These are phyloP conservation scores for Mycena olivaceomarginata DNA, from an alignment of 768 basidiomycete genomes.

Conservation along the genomic window DNA sequence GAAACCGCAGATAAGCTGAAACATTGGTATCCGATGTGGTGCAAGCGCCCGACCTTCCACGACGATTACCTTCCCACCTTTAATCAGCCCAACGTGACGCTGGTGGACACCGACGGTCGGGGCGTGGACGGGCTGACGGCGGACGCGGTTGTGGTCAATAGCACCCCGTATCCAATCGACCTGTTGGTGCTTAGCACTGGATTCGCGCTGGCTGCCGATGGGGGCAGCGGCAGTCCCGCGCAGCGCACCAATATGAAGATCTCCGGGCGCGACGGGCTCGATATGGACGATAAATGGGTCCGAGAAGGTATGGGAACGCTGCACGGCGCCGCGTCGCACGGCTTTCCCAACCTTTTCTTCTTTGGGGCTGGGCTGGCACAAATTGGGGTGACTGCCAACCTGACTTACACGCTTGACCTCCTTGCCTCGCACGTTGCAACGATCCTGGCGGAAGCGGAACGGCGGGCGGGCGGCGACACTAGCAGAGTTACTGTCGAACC, in stretches of 20 bases:
- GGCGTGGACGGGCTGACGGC: slow-evolving; percentile 33
- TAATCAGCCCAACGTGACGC: too few species aligned
- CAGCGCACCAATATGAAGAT: slow-evolving; percentile 33
- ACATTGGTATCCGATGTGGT: too few species aligned
- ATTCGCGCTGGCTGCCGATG: slow-evolving; percentile 2
- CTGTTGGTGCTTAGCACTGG: slow-evolving; percentile 38
- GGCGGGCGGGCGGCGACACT: background rate
- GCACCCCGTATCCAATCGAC: slow-evolving; percentile 28
- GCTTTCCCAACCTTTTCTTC: slow-evolving; percentile 45
- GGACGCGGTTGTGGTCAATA: slow-evolving; percentile 29
- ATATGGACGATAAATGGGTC: too few species aligned
- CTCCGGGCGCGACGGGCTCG: background rate
- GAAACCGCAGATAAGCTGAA: too few species aligned
- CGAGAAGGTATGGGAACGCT: slow-evolving; percentile 7
- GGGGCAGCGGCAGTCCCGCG: slow-evolving; percentile 16
- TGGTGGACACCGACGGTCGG: slow-evolving; percentile 42
- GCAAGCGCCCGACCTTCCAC: too few species aligned
- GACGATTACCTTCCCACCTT: too few species aligned
- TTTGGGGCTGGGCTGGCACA: slow-evolving; percentile 9
- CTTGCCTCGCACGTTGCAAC: slow-evolving; percentile 29
- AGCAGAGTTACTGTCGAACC: background rate
- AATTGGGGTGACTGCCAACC: slow-evolving; percentile 26
- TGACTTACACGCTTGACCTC: slow-evolving; percentile 1
- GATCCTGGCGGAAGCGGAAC: slow-evolving; percentile 9
- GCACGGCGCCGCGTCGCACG: slow-evolving; percentile 36